phyloP scores from a whole-genome alignment of 495 filamentous ascomycete genomes.

The Aspergillus asperescens region DNA sequence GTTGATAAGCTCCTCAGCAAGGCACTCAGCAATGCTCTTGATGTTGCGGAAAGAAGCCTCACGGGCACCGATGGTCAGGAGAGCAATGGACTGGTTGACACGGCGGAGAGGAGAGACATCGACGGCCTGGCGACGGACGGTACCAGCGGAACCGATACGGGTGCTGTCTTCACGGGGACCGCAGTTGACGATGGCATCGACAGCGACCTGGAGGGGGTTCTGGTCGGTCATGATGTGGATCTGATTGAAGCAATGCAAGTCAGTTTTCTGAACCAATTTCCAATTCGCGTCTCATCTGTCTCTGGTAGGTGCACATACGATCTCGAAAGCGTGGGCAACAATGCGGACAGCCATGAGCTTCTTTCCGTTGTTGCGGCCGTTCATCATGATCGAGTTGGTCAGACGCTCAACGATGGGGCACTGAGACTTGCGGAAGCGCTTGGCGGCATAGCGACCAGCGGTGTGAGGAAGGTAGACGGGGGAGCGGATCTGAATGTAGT shows the following conservation, averaged over 20 bases:
- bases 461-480: slow-evolving; percentile 99
- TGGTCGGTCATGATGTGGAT: slow-evolving; percentile 99
- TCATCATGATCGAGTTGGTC: slow-evolving; percentile 99
- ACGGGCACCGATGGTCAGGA: slow-evolving; percentile 94
- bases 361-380: slow-evolving; percentile 99
- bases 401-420: slow-evolving; percentile 99
- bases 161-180: slow-evolving; percentile 99
- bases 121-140: slow-evolving; percentile 98
- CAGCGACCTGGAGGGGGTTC: slow-evolving; percentile 99
- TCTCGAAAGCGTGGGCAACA: slow-evolving; percentile 97
- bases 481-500: slow-evolving; percentile 98
- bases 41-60: slow-evolving; percentile 98
- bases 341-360: slow-evolving; percentile 99
- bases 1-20: slow-evolving; percentile 99
- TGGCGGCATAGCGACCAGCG: slow-evolving; percentile 95
- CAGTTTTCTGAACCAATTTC: not conserved
- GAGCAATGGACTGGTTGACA: slow-evolving; percentile 98
- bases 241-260: slow-evolving; percentile 46
- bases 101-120: slow-evolving; percentile 98
- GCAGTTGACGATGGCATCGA: slow-evolving; percentile 99
- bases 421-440: slow-evolving; percentile 99
- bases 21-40: slow-evolving; percentile 96
- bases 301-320: slow-evolving; percentile 58
- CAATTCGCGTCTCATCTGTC: slow-evolving; percentile 3
- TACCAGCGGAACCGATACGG: slow-evolving; percentile 98